Base-by-base conservation (phyloP, 73 alveolate species). In the Blepharisma stoltei region DNA sequence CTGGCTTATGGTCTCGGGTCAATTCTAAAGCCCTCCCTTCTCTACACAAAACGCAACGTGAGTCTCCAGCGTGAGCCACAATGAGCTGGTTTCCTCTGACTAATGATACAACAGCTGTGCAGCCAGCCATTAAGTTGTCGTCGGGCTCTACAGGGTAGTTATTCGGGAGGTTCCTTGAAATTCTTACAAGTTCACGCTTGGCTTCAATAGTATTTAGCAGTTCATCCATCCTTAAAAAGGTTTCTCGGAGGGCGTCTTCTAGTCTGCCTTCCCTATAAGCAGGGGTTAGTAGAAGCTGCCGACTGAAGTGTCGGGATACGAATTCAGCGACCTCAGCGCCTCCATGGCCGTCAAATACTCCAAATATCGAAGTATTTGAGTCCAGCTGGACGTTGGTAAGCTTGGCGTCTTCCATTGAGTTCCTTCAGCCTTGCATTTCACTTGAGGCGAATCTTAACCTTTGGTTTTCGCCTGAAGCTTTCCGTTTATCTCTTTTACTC, bases 321-420 rank as follows among this genome's bases (percentile, higher is more conserved):
- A 44, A 95, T 45, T 77, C 54, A 4, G 99, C 98, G 41, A 88
- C 99, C 85, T 95, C 99, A 37, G 76, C 75, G 37, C 99, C 99
- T 4, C 99, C 99, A 54, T 95, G 99, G 7, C 99, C 99, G 83
- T 94, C 99, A 70, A 92, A 94, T 23, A 94, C 94, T 6, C 97
- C 98, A 80, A 86, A 94, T 11, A 95, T 83, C n/a, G 83, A 76
- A 18, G 94, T 83, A 38, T 81, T 88, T 6, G 32, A 54, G 4
- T 93, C 98, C 55, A 90, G 52, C 54, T 81, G 83, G 46, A 88
- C 84, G 65, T 50, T 50, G 18, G 92, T 71, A 60, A 92, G 79
- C 38, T 90, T 93, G 47, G 98, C 93, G 76, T 94, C 99, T 86
- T 94, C 99, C 97, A 83, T 87, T 44, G 86, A 55, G 52, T 82